Conservation (phyloP, 2,329 filamentous ascomycete genomes). For the Aspergillus phoenicis region DNA sequence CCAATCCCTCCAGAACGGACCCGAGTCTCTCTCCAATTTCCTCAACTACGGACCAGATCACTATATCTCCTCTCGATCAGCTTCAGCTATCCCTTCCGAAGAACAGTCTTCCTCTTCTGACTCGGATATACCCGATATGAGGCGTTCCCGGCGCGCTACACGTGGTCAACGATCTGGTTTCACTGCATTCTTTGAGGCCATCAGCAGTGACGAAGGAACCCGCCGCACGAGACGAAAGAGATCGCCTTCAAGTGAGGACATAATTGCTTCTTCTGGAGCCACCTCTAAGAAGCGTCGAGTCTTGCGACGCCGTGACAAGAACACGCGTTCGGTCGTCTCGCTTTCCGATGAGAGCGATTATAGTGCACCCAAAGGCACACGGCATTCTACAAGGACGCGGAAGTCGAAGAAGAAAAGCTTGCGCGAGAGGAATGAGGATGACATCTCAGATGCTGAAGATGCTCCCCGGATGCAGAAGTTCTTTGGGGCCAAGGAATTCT, state of each 20-base stretch:
- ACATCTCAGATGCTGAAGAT: slow-evolving; percentile 45
- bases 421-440: slow-evolving; percentile 45
- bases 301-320: slow-evolving; percentile 11
- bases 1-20: slow-evolving; percentile 33
- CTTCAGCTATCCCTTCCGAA: slow-evolving; percentile 12
- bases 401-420: slow-evolving; percentile 42
- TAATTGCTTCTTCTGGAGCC: slow-evolving; percentile 18
- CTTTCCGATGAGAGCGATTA: slow-evolving; percentile 9
- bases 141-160: slow-evolving; percentile 17
- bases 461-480: slow-evolving; percentile 49
- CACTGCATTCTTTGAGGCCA: slow-evolving; percentile 21
- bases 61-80: slow-evolving; percentile 6
- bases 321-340: slow-evolving; percentile 13
- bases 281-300: slow-evolving; percentile 19
- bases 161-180: slow-evolving; percentile 18
- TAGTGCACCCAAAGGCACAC: slow-evolving; percentile 21
- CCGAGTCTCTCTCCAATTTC: slow-evolving; percentile 29
- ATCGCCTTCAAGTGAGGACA: slow-evolving; percentile 28
- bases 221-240: neutral
- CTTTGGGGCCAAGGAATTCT: slow-evolving; percentile 72
- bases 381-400: slow-evolving; percentile 36
- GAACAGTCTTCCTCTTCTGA: slow-evolving; percentile 14
- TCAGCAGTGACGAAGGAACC: slow-evolving; percentile 25
- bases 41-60: slow-evolving; percentile 16
- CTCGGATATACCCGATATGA: neutral